These are phyloP conservation scores for Tricholoma saponaceum DNA, from an alignment of 768 basidiomycete species.

Conservation along the genomic window DNA sequence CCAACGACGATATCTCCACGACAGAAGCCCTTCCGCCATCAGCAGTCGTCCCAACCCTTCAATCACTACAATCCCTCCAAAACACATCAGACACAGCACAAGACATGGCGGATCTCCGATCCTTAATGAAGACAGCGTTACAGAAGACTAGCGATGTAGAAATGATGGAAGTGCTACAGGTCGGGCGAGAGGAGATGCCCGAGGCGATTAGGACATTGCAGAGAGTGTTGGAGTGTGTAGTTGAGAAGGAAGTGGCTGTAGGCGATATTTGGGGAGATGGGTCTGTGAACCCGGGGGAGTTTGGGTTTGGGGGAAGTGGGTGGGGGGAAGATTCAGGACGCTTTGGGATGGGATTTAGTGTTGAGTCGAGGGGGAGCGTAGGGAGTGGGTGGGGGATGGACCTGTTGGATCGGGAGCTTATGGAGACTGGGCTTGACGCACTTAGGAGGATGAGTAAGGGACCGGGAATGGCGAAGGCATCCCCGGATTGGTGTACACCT, in stretches of 20 bases:
- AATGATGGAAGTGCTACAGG: constrained; percentile 62
- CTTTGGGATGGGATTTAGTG: constrained; percentile 6
- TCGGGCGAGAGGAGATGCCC: constrained; percentile 64
- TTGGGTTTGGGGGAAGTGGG: not conserved
- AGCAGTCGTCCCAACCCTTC: too few species aligned
- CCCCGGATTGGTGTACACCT: too few species aligned
- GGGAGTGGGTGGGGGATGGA: constrained; percentile 20
- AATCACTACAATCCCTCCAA: constrained; percentile 21
- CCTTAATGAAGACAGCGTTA: constrained; percentile 55
- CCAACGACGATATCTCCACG: too few species aligned
- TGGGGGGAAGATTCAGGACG: not conserved
- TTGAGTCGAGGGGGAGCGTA: not conserved
- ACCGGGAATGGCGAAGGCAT: not conserved
- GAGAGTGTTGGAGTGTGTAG: constrained; percentile 52
- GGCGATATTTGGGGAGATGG: not conserved
- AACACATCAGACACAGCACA: constrained; percentile 41
- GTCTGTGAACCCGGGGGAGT: not conserved
- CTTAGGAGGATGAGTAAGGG: constrained; percentile 55
- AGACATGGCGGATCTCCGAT: constrained; percentile 54
- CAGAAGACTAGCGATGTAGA: constrained; percentile 56
- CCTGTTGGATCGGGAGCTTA: constrained; percentile 64
- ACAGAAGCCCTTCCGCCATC: too few species aligned
- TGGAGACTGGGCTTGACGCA: constrained; percentile 70
- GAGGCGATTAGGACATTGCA: constrained; percentile 82
- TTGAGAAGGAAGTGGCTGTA: constrained; percentile 15